Percentiles rank a stretch among this genome's conserved stretches.
Evolutionary conservation across 192 early-diverging fungal species (phyloP).

Genomic region (Podila minutissima): DNA sequence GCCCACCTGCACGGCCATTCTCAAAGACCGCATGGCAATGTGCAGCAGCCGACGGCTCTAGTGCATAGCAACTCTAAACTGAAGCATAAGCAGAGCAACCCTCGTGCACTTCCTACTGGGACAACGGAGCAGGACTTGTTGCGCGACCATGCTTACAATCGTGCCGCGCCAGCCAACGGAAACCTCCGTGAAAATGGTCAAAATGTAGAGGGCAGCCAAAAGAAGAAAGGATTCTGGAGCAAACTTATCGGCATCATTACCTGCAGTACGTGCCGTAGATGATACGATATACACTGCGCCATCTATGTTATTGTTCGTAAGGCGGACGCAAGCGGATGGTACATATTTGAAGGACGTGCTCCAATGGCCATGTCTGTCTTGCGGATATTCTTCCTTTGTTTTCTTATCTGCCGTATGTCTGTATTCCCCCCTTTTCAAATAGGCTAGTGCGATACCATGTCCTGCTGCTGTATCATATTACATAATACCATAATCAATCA

Average conservation of each 20-base stretch:
- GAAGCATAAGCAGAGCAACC: slow-evolving; percentile 4
- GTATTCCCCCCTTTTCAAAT: too few species aligned
- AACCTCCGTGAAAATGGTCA: background rate
- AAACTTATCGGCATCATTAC: slow-evolving; percentile 58
- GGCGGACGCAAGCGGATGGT: too few species aligned
- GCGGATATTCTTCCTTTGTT: too few species aligned
- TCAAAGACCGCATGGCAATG: slow-evolving; percentile 3
- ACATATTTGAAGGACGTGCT: too few species aligned
- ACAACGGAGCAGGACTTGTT: slow-evolving; percentile 1
- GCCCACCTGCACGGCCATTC: background rate
- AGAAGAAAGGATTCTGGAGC: slow-evolving; percentile 55
- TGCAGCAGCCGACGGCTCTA: background rate
- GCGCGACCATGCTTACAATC: slow-evolving; percentile 4
- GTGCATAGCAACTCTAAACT: slow-evolving; percentile 4
- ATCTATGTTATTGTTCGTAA: too few species aligned
- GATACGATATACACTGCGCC: background rate
- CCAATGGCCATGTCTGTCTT: too few species aligned
- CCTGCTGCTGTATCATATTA: too few species aligned
- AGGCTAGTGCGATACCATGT: too few species aligned
- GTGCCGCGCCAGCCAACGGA: background rate
- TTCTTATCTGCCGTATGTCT: too few species aligned
- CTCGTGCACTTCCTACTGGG: background rate
- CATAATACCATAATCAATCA: too few species aligned
- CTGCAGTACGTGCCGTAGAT: slow-evolving; percentile 50
- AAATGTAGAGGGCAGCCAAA: slow-evolving; percentile 20